Evolutionary conservation across 2,329 filamentous ascomycete species (phyloP).

Genomic region (Nemania abortiva): DNA sequence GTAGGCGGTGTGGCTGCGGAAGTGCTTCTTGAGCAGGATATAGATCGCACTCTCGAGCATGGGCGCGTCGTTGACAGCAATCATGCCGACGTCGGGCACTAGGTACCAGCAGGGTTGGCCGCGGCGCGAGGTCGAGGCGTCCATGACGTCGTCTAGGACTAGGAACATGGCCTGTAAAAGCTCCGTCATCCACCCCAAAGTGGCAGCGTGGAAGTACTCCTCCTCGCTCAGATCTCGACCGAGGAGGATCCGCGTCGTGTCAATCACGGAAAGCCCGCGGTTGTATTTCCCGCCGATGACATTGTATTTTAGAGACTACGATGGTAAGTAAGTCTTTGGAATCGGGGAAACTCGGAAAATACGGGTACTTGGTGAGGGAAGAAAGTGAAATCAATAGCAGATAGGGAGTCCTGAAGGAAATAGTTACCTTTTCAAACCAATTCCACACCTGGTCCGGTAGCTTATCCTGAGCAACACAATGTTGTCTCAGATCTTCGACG

Average conservation of each 20-base stretch:
- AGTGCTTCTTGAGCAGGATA: not conserved
- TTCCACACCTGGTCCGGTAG: not conserved
- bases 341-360: not conserved
- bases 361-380: not conserved
- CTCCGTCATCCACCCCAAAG: not conserved
- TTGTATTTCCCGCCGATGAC: not conserved
- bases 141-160: not conserved
- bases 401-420: not conserved
- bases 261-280: not conserved
- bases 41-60: not conserved
- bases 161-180: not conserved
- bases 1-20: not conserved
- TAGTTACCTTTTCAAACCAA: conserved; percentile 1
- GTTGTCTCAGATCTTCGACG: not conserved
- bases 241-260: not conserved
- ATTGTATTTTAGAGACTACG: not conserved
- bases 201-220: not conserved
- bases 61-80: not conserved
- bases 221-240: not conserved
- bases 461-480: not conserved
- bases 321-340: not conserved
- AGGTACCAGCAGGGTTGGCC: not conserved
- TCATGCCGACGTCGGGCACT: not conserved
- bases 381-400: not conserved
- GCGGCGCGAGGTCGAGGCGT: not conserved